These are phyloP conservation scores for Coriolopsis trogii DNA, from an alignment of 1,284 basidiomycete species.

Conservation along the genomic window DNA sequence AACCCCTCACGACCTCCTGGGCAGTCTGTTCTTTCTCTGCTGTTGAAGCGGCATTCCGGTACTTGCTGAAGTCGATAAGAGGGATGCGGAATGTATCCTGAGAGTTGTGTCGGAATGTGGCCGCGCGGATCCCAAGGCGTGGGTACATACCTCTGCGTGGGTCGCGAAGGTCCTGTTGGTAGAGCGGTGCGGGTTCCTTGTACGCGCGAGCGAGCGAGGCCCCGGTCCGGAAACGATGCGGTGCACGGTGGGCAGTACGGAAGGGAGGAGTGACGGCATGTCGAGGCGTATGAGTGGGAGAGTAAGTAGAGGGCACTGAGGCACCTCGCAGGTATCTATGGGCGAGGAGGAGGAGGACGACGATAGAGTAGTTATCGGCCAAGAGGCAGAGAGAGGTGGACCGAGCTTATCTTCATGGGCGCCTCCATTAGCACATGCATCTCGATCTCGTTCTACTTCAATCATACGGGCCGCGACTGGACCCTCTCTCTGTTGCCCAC, in stretches of 20 bases:
- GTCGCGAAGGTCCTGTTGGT: constrained; percentile 20
- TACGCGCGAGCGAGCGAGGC: neutral
- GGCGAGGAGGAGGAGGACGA: too few relatives aligned
- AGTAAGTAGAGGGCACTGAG: neutral
- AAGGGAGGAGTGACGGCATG: constrained; percentile 10
- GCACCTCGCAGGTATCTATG: too few relatives aligned
- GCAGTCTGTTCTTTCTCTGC: constrained; percentile 67
- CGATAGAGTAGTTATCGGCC: too few relatives aligned
- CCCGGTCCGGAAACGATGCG: constrained; percentile 1
- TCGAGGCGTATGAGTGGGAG: too few relatives aligned
- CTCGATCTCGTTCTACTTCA: too few relatives aligned
- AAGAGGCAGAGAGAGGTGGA: too few relatives aligned
- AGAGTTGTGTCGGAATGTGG: neutral
- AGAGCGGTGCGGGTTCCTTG: neutral
- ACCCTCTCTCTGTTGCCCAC: neutral
- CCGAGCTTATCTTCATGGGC: constrained; percentile 10
- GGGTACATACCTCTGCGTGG: constrained; percentile 19
- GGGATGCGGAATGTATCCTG: constrained; percentile 53
- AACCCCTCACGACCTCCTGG: constrained; percentile 71
- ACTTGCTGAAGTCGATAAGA: constrained; percentile 76
- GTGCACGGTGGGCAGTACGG: constrained; percentile 8
- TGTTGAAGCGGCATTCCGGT: constrained; percentile 49
- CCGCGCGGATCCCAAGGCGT: neutral
- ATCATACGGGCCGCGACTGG: neutral
- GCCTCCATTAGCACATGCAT: neutral